These are phyloP conservation scores for Coemansia sp. DNA, from an alignment of 192 early-diverging fungal genomes.

Conservation along the genomic window DNA sequence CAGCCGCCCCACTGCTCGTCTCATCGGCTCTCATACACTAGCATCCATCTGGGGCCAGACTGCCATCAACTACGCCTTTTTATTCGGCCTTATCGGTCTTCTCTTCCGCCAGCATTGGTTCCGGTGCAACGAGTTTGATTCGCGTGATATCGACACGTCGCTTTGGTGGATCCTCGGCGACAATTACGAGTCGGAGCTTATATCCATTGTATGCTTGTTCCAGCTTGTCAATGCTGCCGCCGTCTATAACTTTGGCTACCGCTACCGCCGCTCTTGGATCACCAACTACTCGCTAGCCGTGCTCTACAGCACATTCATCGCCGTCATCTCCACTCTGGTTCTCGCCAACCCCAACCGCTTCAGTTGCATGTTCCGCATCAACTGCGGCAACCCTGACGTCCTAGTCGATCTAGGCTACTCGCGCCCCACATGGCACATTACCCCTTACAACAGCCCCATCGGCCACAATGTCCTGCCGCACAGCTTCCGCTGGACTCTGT, in stretches of 20 bases:
- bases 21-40: constrained; percentile 71
- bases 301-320: constrained; percentile 55
- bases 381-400: constrained; percentile 60
- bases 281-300: constrained; percentile 63
- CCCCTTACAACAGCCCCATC: constrained; percentile 60
- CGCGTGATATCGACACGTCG: constrained; percentile 58
- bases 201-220: constrained; percentile 63
- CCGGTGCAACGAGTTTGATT: constrained; percentile 80
- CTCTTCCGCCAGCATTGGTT: constrained; percentile 75
- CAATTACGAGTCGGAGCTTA: constrained; percentile 71
- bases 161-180: constrained; percentile 85
- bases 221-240: constrained; percentile 74
- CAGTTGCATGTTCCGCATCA: constrained; percentile 69
- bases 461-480: constrained; percentile 77
- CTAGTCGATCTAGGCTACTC: constrained; percentile 44
- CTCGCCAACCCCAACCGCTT: constrained; percentile 70
- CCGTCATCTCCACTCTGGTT: constrained; percentile 56
- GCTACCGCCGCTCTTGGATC: constrained; percentile 63
- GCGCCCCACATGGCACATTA: constrained; percentile 47
- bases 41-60: constrained; percentile 68
- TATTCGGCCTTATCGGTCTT: constrained; percentile 48
- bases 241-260: constrained; percentile 69
- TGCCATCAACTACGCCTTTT: constrained; percentile 69
- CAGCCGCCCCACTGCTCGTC: constrained; percentile 71
- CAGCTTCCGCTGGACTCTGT: constrained; percentile 62